Base-by-base conservation (phyloP, 2,329 filamentous ascomycete genomes). In the Esteya vermicola region DNA sequence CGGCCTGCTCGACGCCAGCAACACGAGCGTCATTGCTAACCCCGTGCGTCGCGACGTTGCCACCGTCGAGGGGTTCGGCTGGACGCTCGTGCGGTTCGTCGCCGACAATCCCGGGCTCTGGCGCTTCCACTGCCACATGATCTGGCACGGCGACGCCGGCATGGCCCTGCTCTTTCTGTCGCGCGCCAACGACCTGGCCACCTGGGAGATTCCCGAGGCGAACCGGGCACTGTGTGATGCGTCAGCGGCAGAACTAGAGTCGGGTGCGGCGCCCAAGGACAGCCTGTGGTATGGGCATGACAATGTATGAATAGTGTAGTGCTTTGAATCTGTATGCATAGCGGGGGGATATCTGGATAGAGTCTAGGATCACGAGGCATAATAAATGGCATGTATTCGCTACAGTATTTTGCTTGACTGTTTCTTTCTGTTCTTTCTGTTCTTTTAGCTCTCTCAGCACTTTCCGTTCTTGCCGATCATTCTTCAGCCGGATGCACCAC, bases 81-180 rank as follows among this genome's bases (percentile, higher is more conserved):
- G 65, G 65, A 55, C 59, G 3, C 50, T 70, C 37, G 48, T 72
- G 9, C 55, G 67, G 13, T 61, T 72, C 36, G 53, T 67, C 19
- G 60, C 63, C 3, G 66, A 71, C 44, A 70, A 69, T 44, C 63
- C 67, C 2, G 68, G 68, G 10, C 54, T 62, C 14, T 62, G 59
- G 58, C 48, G 57, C 7, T 55, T 62, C 31, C 59, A 62, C 45
- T 62, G 59, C 48, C 59, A 62, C 43, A 57, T 60, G 41, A 41
- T 56, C 10, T 62, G 57, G 57, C 58, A 61, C 45, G 54, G 54
- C 14, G 55, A 57, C 41, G 56, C 53, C 4, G 58, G 59, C 20
- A 60, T 61, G 58, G 58, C 48, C 2, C 53, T 62, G 58, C 55
- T 57, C 39, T 55, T 62, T 41, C 48, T 73, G 22, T 66, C 63